Conservation (phyloP, 495 filamentous ascomycete species). For the Cryomyces minteri region DNA sequence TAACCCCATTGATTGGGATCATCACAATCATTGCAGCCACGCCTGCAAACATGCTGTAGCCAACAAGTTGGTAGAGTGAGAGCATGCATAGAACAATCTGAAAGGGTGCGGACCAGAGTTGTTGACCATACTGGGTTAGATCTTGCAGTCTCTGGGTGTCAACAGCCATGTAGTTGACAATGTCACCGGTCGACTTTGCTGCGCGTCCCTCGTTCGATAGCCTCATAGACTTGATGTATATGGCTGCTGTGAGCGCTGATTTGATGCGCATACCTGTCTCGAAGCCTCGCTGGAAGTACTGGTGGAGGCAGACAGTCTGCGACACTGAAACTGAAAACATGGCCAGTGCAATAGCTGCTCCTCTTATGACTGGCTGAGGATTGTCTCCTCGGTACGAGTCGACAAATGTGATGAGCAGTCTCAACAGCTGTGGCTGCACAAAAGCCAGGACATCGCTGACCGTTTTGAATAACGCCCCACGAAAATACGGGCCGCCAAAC, state of each 20-base stretch:
- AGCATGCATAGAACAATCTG: conserved; percentile 92
- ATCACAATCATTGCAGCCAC: conserved; percentile 92
- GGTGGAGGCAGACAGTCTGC: conserved; percentile 71
- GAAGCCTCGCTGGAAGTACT: conserved; percentile 92
- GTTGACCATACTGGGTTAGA: conserved; percentile 84
- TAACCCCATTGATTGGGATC: conserved; percentile 90
- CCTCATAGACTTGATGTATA: conserved; percentile 78
- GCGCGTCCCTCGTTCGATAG: conserved; percentile 85
- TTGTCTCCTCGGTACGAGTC: conserved; percentile 48
- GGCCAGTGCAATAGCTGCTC: conserved; percentile 69
- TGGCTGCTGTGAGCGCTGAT: conserved; percentile 69
- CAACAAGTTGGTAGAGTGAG: conserved; percentile 86
- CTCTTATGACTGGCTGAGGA: conserved; percentile 60
- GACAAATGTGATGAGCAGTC: conserved; percentile 70
- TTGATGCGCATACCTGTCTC: conserved; percentile 95
- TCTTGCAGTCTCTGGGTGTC: conserved; percentile 92
- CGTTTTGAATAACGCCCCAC: conserved; percentile 68
- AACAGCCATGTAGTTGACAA: conserved; percentile 98
- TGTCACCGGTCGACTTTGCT: conserved; percentile 89
- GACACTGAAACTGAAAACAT: conserved; percentile 82
- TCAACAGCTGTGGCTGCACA: conserved; percentile 78
- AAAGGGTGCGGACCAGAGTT: conserved; percentile 90
- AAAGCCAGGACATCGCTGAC: conserved; percentile 72
- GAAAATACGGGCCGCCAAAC: conserved; percentile 68
- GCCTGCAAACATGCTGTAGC: conserved; percentile 89